Base-by-base conservation (phyloP, 2,329 filamentous ascomycete genomes). In the Monilinia fructicola region DNA sequence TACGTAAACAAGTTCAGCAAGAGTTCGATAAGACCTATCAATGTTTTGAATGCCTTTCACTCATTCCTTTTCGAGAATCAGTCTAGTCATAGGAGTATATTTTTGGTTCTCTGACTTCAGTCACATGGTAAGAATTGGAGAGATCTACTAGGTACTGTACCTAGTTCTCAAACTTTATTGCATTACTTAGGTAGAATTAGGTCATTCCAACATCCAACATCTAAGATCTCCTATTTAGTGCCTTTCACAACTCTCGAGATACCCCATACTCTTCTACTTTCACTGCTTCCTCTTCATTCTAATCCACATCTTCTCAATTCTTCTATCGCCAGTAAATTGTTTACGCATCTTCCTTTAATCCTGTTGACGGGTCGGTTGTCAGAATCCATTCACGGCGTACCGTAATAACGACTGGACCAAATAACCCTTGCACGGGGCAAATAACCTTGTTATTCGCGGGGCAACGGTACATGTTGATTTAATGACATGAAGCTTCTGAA, bases 361-460 rank as follows among this genome's bases (percentile, higher is more conserved):
- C n/a, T 35, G 18, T 26, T 14, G 35, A 21, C 54, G n/a, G 26
- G 16, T 56, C 26, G 26, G 16, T 56, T 42, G 54, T 42, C 54
- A 26, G 6, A 42, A 26, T 18, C 18, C 35, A 26, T 40, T n/a
- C 26, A 50, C 55, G 18, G 55, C 16, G 40, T 58, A 31, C 16
- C 26, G 26, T 48, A 38, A 50, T 35, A 26, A 61, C 58, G 58
- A 21, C 44, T 28, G 44, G 50, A 18, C 44, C 28, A 50, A 52
- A 60, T 31, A 21, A 50, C n/a, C 58, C 58, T 50, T 61, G 58
- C 58, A 61, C 31, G 58, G 58, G 58, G 58, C 38, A 44, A 52
- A 65, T 12, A 53, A 53, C 64, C 54, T 60, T 31, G 23, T 44
- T 50, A 50, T 52, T 53, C 64, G 64, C 54, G 64, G 64, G 64